Evolutionary conservation across 495 filamentous ascomycete genomes (phyloP).

Genomic region (Bryoglossum gracile): DNA sequence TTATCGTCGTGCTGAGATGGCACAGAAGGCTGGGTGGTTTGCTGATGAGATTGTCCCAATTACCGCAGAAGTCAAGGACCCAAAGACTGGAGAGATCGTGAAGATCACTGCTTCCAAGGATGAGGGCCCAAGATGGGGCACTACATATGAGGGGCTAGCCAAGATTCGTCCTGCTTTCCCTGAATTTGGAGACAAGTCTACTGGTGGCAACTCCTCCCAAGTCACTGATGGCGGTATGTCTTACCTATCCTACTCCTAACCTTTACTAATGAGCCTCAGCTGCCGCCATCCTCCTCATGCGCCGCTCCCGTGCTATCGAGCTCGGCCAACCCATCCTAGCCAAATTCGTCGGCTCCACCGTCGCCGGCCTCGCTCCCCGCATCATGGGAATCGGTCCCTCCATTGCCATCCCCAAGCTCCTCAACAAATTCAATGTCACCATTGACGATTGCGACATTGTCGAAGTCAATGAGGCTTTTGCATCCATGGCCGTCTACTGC

Average conservation of each 20-base stretch:
- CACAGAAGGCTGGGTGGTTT: conserved; percentile 89
- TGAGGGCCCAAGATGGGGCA: conserved; percentile 84
- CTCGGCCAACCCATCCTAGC: conserved; percentile 87
- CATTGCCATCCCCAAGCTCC: conserved; percentile 88
- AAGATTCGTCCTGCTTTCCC: conserved; percentile 93
- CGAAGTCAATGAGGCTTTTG: conserved; percentile 97
- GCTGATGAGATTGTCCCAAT: conserved; percentile 94
- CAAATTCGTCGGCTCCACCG: conserved; percentile 89
- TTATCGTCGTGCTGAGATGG: conserved; percentile 75
- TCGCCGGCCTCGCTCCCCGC: conserved; percentile 80
- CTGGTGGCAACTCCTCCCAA: conserved; percentile 93
- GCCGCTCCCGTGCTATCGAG: conserved; percentile 78
- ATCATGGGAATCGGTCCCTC: conserved; percentile 98
- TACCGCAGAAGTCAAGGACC: conserved; percentile 70
- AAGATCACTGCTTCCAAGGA: conserved; percentile 73
- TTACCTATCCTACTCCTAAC: neutral
- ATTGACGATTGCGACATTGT: conserved; percentile 80
- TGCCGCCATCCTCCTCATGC: conserved; percentile 88
- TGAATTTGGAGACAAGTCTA: conserved; percentile 77
- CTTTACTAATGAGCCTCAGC: conserved; percentile 39
- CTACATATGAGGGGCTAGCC: conserved; percentile 68
- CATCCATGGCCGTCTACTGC: conserved; percentile 95
- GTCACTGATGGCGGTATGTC: conserved; percentile 77
- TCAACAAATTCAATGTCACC: conserved; percentile 70
- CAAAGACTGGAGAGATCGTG: conserved; percentile 69